Evolutionary conservation across 805 yeast genomes (phyloP).

Genomic region (Dipodascopsis tothii): DNA sequence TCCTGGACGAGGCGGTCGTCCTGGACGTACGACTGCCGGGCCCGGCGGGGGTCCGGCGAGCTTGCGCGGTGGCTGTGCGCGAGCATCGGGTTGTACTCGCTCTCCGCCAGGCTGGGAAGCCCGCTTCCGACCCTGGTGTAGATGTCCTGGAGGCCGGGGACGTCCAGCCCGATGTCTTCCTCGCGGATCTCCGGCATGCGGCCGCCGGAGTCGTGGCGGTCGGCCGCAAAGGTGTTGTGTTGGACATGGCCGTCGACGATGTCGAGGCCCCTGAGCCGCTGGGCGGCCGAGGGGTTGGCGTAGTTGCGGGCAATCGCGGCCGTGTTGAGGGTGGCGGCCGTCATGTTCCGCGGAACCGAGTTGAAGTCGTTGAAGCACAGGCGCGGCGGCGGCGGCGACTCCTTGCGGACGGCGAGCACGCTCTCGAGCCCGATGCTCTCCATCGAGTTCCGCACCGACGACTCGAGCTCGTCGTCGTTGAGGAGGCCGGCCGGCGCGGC

Average conservation of each 20-base stretch:
- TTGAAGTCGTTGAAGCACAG: conserved; percentile 19
- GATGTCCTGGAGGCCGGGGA: background rate
- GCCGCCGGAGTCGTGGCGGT: too few relatives aligned
- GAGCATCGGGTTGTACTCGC: background rate
- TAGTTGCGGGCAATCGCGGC: conserved; percentile 3
- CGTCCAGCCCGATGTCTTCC: background rate
- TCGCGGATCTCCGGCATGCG: background rate
- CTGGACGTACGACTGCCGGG: background rate
- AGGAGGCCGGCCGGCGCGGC: background rate
- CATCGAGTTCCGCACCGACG: conserved; percentile 15
- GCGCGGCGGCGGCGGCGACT: conserved; percentile 17
- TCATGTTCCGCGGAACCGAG: conserved; percentile 19
- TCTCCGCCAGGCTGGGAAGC: background rate
- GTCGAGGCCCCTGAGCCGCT: too few relatives aligned
- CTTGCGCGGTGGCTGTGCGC: too few relatives aligned
- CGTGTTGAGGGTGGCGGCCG: conserved; percentile 17
- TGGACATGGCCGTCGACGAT: background rate
- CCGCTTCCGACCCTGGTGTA: background rate
- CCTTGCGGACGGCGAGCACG: conserved; percentile 10
- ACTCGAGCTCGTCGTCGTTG: background rate
- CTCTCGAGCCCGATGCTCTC: conserved; percentile 22
- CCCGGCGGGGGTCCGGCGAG: too few relatives aligned
- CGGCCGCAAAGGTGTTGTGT: background rate
- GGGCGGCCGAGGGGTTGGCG: too few relatives aligned
- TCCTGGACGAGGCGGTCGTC: background rate